Evolutionary conservation across 129 eudicot genomes (phyloP).

Genomic region (Flaveria linearis): DNA sequence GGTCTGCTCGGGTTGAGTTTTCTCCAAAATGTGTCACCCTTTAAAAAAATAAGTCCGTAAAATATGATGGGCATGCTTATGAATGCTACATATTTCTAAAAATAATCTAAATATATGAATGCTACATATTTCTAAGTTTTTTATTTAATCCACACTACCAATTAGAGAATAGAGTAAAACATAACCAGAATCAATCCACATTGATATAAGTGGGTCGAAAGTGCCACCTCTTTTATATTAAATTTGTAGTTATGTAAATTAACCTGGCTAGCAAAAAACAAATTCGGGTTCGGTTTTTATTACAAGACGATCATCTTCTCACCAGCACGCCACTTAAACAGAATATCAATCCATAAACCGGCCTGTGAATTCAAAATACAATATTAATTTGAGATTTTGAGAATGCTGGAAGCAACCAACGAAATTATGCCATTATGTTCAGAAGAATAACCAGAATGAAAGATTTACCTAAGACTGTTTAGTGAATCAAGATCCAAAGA

Average conservation of each 20-base stretch:
- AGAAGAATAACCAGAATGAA: conserved; percentile 13
- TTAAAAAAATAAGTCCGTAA: background rate
- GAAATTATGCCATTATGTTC: conserved; percentile 3
- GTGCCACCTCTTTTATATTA: background rate
- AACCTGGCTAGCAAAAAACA: conserved; percentile 98
- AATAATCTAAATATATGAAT: too few relatives aligned
- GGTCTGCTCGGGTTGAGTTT: background rate
- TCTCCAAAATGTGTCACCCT: background rate
- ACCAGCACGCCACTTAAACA: conserved; percentile 96
- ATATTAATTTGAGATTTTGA: conserved; percentile 11
- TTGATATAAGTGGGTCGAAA: background rate
- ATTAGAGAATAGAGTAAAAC: too few relatives aligned
- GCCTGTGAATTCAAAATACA: conserved; percentile 49
- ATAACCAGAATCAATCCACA: background rate
- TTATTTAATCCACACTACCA: too few relatives aligned
- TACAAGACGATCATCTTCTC: conserved; percentile 93
- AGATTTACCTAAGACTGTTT: conserved; percentile 67
- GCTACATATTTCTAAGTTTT: too few relatives aligned
- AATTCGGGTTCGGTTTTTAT: conserved; percentile 91
- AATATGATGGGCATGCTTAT: background rate
- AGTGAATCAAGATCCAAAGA: conserved; percentile 93
- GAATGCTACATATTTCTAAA: background rate
- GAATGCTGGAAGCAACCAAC: background rate
- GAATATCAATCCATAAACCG: conserved; percentile 86
- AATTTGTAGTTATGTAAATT: conserved; percentile 10